Percentiles rank a stretch among this genome's conserved stretches.
phyloP scores from a whole-genome alignment of 1,284 basidiomycete genomes.

The Leccinum griseonigrum region DNA sequence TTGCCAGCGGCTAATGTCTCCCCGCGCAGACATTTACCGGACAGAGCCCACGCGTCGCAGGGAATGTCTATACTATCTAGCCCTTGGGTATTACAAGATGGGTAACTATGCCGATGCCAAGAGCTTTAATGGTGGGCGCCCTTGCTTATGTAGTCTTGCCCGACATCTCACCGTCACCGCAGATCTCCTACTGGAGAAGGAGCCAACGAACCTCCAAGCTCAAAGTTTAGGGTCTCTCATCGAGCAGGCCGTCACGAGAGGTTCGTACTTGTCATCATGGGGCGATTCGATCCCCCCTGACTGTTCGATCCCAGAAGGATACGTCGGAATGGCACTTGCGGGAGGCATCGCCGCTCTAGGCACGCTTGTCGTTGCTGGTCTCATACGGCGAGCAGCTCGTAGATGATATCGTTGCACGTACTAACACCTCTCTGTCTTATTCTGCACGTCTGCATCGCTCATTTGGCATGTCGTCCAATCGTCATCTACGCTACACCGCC shows the following conservation, averaged over 20 bases:
- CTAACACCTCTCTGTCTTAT: conserved; percentile 14
- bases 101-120: conserved; percentile 92
- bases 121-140: conserved; percentile 82
- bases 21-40: conserved; percentile 79
- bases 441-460: conserved; percentile 14
- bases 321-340: conserved; percentile 92
- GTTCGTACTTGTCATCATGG: conserved; percentile 39
- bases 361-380: conserved; percentile 76
- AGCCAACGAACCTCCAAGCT: conserved; percentile 93
- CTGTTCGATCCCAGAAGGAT: conserved; percentile 62
- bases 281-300: not conserved
- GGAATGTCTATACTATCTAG: conserved; percentile 97
- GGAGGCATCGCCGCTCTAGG: conserved; percentile 89
- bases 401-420: conserved; percentile 44
- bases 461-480: conserved; percentile 8
- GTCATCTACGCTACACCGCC: conserved; percentile 9
- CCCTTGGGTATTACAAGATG: conserved; percentile 97
- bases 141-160: not conserved
- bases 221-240: conserved; percentile 84
- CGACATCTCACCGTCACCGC: conserved; percentile 7
- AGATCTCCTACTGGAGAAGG: conserved; percentile 90
- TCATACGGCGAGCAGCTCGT: conserved; percentile 82
- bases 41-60: conserved; percentile 83
- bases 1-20: conserved; percentile 4
- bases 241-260: conserved; percentile 84